phyloP scores from a whole-genome alignment of 257 asterid genomes.

The Oldenlandia corymbosa region DNA sequence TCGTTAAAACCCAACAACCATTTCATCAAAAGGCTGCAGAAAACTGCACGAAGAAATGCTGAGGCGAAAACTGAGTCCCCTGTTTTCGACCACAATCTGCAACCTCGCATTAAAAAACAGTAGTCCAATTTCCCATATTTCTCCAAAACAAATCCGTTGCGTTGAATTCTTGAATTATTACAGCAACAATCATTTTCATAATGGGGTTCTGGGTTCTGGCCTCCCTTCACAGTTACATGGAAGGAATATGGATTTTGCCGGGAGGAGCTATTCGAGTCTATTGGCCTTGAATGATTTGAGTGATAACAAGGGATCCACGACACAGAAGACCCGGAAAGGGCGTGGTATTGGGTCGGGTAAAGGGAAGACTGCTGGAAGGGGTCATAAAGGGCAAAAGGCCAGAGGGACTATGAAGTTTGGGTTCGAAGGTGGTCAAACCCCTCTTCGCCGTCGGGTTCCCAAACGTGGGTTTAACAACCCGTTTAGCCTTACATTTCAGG shows the following conservation, averaged over 20 bases:
- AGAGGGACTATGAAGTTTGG: conserved; percentile 85
- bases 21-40: not conserved
- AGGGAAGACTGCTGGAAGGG: conserved; percentile 96
- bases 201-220: conserved; percentile 13
- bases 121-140: conserved; percentile 22
- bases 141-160: conserved; percentile 18
- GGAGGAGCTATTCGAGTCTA: conserved; percentile 50
- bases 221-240: conserved; percentile 17
- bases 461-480: conserved; percentile 92
- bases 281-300: conserved; percentile 78
- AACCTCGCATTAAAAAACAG: conserved; percentile 18
- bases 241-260: conserved; percentile 8
- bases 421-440: conserved; percentile 98
- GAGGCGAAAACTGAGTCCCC: conserved; percentile 49
- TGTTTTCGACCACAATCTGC: conserved; percentile 36
- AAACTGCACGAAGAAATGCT: conserved; percentile 36
- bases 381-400: conserved; percentile 95
- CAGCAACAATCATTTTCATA: too few species aligned
- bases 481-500: conserved; percentile 85
- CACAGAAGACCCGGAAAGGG: conserved; percentile 88
- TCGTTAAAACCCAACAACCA: conserved; percentile 4
- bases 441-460: conserved; percentile 85
- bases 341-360: conserved; percentile 97
- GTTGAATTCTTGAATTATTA: too few species aligned
- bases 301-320: conserved; percentile 73